Percentiles rank a stretch among this genome's conserved stretches.
phyloP scores from a whole-genome alignment of 345 rosid genomes.

The Alliaria petiolata region DNA sequence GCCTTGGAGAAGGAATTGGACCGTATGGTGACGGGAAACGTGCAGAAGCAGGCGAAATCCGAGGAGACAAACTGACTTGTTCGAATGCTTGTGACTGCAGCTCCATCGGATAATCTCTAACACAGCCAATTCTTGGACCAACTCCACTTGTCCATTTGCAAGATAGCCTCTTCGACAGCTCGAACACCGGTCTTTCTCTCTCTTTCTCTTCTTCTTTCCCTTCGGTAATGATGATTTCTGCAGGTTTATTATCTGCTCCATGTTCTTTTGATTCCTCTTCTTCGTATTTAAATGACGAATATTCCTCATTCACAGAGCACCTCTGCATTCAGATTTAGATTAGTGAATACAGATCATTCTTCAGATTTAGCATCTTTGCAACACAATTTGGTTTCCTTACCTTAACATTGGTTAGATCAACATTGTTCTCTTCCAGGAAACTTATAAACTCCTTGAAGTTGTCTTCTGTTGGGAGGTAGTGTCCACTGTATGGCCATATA shows the following conservation, averaged over 20 bases:
- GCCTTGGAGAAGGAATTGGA: conserved; percentile 58
- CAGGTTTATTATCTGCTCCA: conserved; percentile 2
- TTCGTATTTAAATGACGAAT: conserved; percentile 34
- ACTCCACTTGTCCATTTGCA: conserved; percentile 75
- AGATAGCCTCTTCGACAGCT: conserved; percentile 44
- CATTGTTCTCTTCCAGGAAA: conserved; percentile 53
- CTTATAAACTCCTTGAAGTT: conserved; percentile 50
- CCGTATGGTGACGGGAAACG: conserved; percentile 30
- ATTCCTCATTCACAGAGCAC: conserved; percentile 51
- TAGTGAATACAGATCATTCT: not conserved
- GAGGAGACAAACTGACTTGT: conserved; percentile 60
- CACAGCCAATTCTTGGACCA: conserved; percentile 72
- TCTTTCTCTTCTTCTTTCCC: conserved; percentile 17
- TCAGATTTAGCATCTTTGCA: not conserved
- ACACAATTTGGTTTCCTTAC: conserved; percentile 21
- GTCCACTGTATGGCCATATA: conserved; percentile 73
- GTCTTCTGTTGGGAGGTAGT: conserved; percentile 65
- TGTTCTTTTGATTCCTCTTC: conserved; percentile 26
- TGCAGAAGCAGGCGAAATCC: conserved; percentile 29
- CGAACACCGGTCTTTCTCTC: conserved; percentile 34
- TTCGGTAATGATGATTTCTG: conserved; percentile 5
- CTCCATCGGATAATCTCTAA: conserved; percentile 66
- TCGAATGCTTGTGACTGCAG: conserved; percentile 56
- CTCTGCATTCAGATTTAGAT: conserved; percentile 36
- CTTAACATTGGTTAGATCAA: conserved; percentile 58